Conservation (phyloP, 2,329 filamentous ascomycete genomes). For the Cryphonectria naterciae region DNA sequence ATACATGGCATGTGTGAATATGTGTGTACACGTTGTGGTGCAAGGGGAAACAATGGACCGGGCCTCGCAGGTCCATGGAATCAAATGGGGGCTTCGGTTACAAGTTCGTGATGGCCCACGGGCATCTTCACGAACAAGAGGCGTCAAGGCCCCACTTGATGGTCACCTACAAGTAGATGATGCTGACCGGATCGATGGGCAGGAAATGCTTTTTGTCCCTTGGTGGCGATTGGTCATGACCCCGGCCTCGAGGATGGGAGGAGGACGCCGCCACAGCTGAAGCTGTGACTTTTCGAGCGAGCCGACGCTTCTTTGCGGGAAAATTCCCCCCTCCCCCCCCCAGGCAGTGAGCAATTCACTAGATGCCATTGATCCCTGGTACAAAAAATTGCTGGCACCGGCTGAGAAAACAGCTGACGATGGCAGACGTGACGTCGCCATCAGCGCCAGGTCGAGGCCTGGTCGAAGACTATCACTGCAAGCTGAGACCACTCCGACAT, state of each 20-base stretch:
- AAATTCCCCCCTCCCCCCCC: background rate
- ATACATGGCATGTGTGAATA: background rate
- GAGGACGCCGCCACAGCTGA: constrained; percentile 18
- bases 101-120: background rate
- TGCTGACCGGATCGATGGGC: constrained; percentile 35
- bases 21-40: background rate
- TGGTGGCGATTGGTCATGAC: constrained; percentile 12
- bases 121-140: background rate
- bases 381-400: background rate
- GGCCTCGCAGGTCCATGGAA: background rate
- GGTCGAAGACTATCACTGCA: constrained; percentile 1
- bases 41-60: background rate
- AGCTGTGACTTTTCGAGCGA: background rate
- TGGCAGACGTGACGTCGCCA: background rate
- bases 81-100: background rate
- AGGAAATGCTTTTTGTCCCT: constrained; percentile 28
- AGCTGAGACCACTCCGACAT: background rate
- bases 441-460: background rate
- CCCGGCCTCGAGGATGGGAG: background rate
- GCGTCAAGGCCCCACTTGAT: background rate
- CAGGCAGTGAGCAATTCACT: constrained; percentile 2
- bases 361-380: background rate
- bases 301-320: background rate
- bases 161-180: background rate
- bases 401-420: background rate